Conservation (phyloP, 1,284 basidiomycete species). For the Stygiomarasmius scandens region DNA sequence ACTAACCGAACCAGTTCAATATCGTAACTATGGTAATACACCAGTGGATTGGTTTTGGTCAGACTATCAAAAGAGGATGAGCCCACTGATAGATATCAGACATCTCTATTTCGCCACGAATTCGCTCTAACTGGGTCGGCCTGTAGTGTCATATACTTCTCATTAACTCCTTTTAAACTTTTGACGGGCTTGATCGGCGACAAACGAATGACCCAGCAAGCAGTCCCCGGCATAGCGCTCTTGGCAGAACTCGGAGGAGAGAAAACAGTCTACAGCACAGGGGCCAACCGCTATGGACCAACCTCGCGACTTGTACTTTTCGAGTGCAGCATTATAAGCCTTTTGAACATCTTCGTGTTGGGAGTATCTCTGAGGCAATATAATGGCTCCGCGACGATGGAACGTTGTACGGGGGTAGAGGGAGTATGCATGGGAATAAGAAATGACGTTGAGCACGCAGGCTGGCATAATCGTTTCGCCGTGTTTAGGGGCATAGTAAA, state of each 20-base stretch:
- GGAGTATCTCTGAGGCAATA: neutral
- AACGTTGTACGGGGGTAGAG: slow-evolving; percentile 20
- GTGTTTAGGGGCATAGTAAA: too few relatives aligned
- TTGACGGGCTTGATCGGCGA: neutral
- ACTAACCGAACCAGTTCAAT: too few relatives aligned
- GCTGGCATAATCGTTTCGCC: too few relatives aligned
- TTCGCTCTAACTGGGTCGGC: neutral
- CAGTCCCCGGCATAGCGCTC: slow-evolving; percentile 17
- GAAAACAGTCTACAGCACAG: neutral
- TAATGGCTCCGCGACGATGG: slow-evolving; percentile 1
- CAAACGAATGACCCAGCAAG: slow-evolving; percentile 16
- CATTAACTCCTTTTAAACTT: neutral
- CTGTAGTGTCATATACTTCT: neutral
- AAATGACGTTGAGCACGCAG: slow-evolving; percentile 46
- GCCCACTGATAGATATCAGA: too few relatives aligned
- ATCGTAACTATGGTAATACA: too few relatives aligned
- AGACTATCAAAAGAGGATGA: too few relatives aligned
- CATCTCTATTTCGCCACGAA: neutral
- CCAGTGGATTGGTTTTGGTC: too few relatives aligned
- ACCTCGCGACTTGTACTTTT: slow-evolving; percentile 21
- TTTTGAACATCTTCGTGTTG: neutral
- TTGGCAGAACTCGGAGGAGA: neutral
- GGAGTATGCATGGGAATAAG: slow-evolving; percentile 15
- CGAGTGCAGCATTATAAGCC: slow-evolving; percentile 1
- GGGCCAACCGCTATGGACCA: slow-evolving; percentile 8